Percentiles rank a stretch among this genome's conserved stretches.
phyloP scores from a whole-genome alignment of 1,139 yeast genomes.

The Pichia sp. region DNA sequence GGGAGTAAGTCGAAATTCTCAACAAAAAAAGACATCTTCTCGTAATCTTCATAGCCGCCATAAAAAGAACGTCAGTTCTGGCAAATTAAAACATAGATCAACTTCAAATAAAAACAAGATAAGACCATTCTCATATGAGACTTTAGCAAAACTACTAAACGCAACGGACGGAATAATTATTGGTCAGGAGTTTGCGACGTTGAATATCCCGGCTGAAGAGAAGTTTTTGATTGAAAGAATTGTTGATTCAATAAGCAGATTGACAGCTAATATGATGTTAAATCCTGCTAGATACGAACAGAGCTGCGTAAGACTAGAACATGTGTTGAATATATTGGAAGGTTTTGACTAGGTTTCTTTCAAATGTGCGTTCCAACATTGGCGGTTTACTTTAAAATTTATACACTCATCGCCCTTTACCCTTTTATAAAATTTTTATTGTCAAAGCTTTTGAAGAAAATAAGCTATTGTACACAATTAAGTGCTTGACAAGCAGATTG shows the following conservation, averaged over 20 bases:
- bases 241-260: conserved; percentile 75
- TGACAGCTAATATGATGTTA: conserved; percentile 84
- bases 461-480: no score
- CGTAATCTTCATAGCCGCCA: conserved; percentile 8
- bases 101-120: conserved; percentile 21
- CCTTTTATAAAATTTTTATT: background rate
- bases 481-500: no score
- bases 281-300: conserved; percentile 77
- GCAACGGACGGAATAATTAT: conserved; percentile 62
- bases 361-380: background rate
- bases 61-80: conserved; percentile 9
- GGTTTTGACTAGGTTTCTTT: conserved; percentile 47
- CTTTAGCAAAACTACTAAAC: conserved; percentile 54
- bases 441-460: background rate
- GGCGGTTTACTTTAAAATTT: no score
- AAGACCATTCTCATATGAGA: conserved; percentile 53
- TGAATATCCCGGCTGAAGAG: conserved; percentile 74
- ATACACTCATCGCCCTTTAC: no score
- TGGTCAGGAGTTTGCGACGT: conserved; percentile 67
- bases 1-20: conserved; percentile 2
- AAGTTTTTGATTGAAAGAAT: conserved; percentile 77
- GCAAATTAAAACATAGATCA: conserved; percentile 16
- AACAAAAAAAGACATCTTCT: conserved; percentile 5
- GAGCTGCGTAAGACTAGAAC: conserved; percentile 74
- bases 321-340: conserved; percentile 79